Evolutionary conservation across 768 basidiomycete species (phyloP).

Genomic region (Gymnopilus dilepis): DNA sequence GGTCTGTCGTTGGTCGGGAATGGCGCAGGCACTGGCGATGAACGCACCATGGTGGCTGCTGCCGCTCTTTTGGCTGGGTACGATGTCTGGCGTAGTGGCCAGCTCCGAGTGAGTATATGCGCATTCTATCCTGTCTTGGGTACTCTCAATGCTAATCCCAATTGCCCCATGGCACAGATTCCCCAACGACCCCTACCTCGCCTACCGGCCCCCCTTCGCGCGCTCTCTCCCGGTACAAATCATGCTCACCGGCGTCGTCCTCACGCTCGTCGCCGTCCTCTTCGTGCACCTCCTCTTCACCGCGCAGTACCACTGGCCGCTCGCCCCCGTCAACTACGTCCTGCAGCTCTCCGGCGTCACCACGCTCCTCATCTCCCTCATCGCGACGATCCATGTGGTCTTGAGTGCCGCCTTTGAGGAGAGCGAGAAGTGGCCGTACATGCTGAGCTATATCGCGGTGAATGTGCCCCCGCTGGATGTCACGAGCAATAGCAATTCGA

Average conservation of each 20-base stretch:
- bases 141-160: no score
- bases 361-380: conserved; percentile 77
- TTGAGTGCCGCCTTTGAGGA: conserved; percentile 61
- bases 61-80: not conserved
- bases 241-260: conserved; percentile 80
- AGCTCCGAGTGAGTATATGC: conserved; percentile 11
- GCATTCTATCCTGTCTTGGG: not conserved
- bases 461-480: conserved; percentile 65
- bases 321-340: conserved; percentile 90
- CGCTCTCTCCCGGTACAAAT: conserved; percentile 92
- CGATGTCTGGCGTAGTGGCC: not conserved
- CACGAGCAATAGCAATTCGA: conserved; percentile 30
- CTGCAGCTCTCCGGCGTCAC: conserved; percentile 87
- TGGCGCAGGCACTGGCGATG: not conserved
- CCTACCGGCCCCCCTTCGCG: conserved; percentile 79
- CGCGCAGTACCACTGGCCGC: conserved; percentile 93
- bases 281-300: conserved; percentile 95
- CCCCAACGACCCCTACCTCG: conserved; percentile 71
- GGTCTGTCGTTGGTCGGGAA: no score
- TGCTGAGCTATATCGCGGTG: conserved; percentile 91
- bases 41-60: not conserved
- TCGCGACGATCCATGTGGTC: conserved; percentile 80
- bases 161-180: conserved; percentile 8
- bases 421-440: conserved; percentile 89
- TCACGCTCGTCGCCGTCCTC: conserved; percentile 85